A percentile compares a stretch with the other conserved stretches of the same genome.
Evolutionary conservation across 768 basidiomycete species (phyloP).

Genomic region (Termitomyces heimii): DNA sequence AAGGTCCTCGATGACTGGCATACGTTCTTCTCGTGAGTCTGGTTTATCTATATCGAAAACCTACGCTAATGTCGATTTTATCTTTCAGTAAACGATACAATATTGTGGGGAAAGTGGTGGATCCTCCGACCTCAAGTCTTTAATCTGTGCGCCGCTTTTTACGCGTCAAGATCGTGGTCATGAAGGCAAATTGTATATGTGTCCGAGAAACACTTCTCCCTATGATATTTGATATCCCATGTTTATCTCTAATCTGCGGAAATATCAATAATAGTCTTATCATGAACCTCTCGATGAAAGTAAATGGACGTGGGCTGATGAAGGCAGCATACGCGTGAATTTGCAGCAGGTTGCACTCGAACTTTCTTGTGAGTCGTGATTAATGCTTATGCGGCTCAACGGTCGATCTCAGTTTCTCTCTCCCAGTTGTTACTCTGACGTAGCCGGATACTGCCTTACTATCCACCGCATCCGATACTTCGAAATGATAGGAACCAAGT

Average conservation of each 20-base stretch:
- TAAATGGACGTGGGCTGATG: background rate
- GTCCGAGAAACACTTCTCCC: background rate
- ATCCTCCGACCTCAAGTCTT: constrained; percentile 26
- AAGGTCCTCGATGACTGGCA: constrained; percentile 90
- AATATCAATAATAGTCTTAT: constrained; percentile 2
- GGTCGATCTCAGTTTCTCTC: background rate
- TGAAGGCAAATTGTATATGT: background rate
- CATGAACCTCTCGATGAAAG: background rate
- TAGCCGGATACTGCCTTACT: background rate
- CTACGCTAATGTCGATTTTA: background rate
- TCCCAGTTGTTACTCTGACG: too few species aligned
- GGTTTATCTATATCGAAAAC: background rate
- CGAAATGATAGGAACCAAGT: background rate
- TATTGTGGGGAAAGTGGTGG: constrained; percentile 70
- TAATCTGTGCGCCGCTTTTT: background rate
- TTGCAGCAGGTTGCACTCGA: background rate
- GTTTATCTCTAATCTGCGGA: constrained; percentile 1
- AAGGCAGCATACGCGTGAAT: background rate
- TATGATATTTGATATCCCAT: background rate
- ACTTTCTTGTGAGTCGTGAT: background rate
- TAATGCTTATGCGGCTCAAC: too few species aligned
- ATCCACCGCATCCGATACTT: background rate
- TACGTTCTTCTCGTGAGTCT: constrained; percentile 75
- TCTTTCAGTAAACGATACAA: constrained; percentile 74
- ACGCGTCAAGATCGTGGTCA: background rate